phyloP scores from a whole-genome alignment of 495 filamentous ascomycete genomes.

The Podospora australis region DNA sequence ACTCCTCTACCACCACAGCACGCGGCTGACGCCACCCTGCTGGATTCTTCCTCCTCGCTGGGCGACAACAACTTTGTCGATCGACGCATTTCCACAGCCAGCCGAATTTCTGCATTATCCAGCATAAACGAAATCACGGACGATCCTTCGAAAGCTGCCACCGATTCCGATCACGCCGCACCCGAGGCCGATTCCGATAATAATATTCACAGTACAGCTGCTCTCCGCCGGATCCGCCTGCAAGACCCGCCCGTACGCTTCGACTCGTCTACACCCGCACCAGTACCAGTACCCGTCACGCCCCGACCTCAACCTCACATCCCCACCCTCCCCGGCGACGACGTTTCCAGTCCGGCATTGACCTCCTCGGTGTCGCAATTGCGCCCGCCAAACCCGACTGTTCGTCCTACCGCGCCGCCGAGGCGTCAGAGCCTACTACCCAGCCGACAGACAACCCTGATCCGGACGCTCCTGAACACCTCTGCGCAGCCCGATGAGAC shows the following conservation, averaged over 20 bases:
- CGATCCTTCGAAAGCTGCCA: not conserved
- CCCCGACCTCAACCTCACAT: slow-evolving; percentile 6
- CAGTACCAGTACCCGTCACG: slow-evolving; percentile 3
- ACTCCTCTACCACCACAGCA: not conserved
- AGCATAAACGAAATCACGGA: slow-evolving; percentile 11
- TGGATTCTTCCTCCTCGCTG: not conserved
- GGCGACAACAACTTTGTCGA: slow-evolving; percentile 11
- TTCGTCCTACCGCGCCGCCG: slow-evolving; percentile 23
- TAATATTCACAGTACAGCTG: not conserved
- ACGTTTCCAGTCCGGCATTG: not conserved
- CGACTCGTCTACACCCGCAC: slow-evolving; percentile 5
- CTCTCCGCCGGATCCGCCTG: slow-evolving; percentile 7
- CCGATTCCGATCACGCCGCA: slow-evolving; percentile 2
- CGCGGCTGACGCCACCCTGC: slow-evolving; percentile 1
- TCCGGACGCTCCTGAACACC: slow-evolving; percentile 40
- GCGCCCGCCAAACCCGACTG: slow-evolving; percentile 16
- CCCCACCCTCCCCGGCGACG: not conserved
- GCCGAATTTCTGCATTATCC: slow-evolving; percentile 6
- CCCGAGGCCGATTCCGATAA: not conserved
- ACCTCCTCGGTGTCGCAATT: too few species aligned
- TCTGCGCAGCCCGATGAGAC: slow-evolving; percentile 27
- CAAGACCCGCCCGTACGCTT: slow-evolving; percentile 14
- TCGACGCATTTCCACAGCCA: slow-evolving; percentile 8
- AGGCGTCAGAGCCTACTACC: slow-evolving; percentile 44
- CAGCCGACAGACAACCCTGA: slow-evolving; percentile 39